A percentile compares a stretch with the other conserved stretches of the same genome.
These are phyloP conservation scores for Amanita subjunquillea DNA, from an alignment of 768 basidiomycete species.

Conservation along the genomic window DNA sequence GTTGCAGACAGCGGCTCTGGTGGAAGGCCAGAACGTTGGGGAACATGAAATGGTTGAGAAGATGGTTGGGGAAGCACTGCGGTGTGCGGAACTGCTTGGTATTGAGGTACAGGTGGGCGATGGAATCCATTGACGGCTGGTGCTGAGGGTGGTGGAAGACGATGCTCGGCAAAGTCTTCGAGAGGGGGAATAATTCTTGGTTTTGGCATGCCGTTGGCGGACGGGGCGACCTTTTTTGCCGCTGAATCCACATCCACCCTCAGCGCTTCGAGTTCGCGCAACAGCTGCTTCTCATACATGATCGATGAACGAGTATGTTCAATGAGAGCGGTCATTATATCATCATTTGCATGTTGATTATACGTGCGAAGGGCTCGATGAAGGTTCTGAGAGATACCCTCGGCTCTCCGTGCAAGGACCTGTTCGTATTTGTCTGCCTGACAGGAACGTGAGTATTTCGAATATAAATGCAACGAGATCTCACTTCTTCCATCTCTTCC, in stretches of 20 bases:
- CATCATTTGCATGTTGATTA: conserved; percentile 81
- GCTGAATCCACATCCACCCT: conserved; percentile 65
- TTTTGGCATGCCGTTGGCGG: conserved; percentile 42
- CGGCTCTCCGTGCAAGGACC: conserved; percentile 71
- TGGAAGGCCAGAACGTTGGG: conserved; percentile 11
- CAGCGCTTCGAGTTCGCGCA: conserved; percentile 83
- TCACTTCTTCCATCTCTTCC: conserved; percentile 88
- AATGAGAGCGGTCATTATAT: conserved; percentile 80
- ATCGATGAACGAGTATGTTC: conserved; percentile 90
- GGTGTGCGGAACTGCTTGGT: conserved; percentile 26
- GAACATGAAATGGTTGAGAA: conserved; percentile 7
- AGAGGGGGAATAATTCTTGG: conserved; percentile 53
- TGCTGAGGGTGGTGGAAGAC: conserved; percentile 15
- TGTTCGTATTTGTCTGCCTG: conserved; percentile 90
- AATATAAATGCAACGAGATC: conserved; percentile 9
- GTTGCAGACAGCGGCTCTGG: conserved; percentile 12
- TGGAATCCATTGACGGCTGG: conserved; percentile 26
- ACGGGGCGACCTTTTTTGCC: conserved; percentile 43
- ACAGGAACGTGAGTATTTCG: conserved; percentile 1
- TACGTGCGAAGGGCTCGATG: conserved; percentile 81
- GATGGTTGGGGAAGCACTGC: conserved; percentile 15
- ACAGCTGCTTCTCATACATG: conserved; percentile 82
- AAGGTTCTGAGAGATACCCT: conserved; percentile 90
- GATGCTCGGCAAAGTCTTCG: conserved; percentile 44
- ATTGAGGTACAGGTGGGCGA: conserved; percentile 14